A percentile compares a stretch with the other conserved stretches of the same genome.
phyloP scores from a whole-genome alignment of 352 stramenopile species.

The Blastocystis sp. region DNA sequence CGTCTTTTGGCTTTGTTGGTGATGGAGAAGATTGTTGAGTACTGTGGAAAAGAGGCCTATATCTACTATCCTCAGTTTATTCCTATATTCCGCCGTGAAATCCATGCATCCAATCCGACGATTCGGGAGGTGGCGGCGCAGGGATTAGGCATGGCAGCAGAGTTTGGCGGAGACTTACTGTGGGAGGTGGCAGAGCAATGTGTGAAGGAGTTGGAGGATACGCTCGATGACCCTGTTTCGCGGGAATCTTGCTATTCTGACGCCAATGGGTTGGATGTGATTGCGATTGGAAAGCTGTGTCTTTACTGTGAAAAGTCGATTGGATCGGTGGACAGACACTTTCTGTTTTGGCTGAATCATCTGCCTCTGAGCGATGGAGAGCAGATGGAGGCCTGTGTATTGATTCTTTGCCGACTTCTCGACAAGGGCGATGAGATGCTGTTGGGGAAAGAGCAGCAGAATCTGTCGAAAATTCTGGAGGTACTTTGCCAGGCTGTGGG shows the following conservation, averaged over 20 bases:
- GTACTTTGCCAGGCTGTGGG: background rate
- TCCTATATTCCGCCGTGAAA: conserved; percentile 44
- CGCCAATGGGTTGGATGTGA: background rate
- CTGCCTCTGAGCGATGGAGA: background rate
- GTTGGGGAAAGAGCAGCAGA: conserved; percentile 10
- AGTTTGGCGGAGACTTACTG: conserved; percentile 23
- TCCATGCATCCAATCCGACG: background rate
- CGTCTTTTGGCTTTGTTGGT: background rate
- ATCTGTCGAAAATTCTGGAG: background rate
- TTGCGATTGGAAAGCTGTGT: background rate
- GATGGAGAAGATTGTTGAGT: conserved; percentile 52
- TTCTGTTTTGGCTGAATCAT: conserved; percentile 21
- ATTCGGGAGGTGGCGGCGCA: background rate
- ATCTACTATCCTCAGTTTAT: conserved; percentile 49
- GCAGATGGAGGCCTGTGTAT: background rate
- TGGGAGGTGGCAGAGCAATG: background rate
- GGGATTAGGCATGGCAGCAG: background rate
- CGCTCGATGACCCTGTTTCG: conserved; percentile 25
- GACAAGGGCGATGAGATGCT: background rate
- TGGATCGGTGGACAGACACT: background rate
- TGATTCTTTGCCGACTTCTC: background rate
- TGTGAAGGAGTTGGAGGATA: conserved; percentile 7
- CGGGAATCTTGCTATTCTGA: background rate
- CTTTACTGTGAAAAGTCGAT: background rate
- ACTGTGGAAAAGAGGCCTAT: conserved; percentile 44